Percentiles rank a stretch among this genome's conserved stretches.
phyloP scores from a whole-genome alignment of 1,139 yeast species.

The Lodderomyces margitis region DNA sequence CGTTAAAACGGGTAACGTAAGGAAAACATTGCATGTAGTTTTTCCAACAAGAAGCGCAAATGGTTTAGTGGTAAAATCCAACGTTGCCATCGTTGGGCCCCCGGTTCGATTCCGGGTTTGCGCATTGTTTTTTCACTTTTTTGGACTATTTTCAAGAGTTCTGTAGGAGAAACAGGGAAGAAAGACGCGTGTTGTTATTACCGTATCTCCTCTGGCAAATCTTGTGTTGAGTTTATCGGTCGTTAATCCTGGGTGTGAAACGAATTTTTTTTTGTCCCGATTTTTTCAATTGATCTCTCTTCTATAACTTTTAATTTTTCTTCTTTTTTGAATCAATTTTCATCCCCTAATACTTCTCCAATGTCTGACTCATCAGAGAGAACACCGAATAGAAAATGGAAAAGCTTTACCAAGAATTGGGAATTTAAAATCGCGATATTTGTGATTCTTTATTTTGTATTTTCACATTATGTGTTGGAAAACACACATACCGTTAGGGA shows the following conservation, averaged over 20 bases:
- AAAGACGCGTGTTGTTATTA: too few relatives aligned
- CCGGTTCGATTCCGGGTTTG: constrained; percentile 21
- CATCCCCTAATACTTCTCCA: not conserved
- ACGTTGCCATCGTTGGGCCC: too few relatives aligned
- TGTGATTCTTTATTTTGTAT: constrained; percentile 22
- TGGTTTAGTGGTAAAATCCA: constrained; percentile 21
- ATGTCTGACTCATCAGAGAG: not conserved
- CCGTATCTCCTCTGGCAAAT: too few relatives aligned
- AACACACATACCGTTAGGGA: constrained; percentile 15
- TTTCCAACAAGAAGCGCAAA: constrained; percentile 11
- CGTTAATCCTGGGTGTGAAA: not conserved
- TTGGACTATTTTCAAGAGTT: not conserved
- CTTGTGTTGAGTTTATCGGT: too few relatives aligned
- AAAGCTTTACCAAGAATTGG: constrained; percentile 18
- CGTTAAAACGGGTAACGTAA: too few relatives aligned
- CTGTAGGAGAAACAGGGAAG: too few relatives aligned
- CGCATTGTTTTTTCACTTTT: constrained; percentile 14
- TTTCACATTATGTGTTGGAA: constrained; percentile 17
- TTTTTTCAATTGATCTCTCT: not conserved
- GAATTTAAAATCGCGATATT: constrained; percentile 26
- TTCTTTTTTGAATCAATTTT: not conserved
- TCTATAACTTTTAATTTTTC: not conserved
- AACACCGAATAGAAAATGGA: constrained; percentile 1
- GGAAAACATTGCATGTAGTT: too few relatives aligned
- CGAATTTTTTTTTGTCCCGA: not conserved